Conservation (phyloP, 2,329 filamentous ascomycete genomes). For the Fusarium keratoplasticum region DNA sequence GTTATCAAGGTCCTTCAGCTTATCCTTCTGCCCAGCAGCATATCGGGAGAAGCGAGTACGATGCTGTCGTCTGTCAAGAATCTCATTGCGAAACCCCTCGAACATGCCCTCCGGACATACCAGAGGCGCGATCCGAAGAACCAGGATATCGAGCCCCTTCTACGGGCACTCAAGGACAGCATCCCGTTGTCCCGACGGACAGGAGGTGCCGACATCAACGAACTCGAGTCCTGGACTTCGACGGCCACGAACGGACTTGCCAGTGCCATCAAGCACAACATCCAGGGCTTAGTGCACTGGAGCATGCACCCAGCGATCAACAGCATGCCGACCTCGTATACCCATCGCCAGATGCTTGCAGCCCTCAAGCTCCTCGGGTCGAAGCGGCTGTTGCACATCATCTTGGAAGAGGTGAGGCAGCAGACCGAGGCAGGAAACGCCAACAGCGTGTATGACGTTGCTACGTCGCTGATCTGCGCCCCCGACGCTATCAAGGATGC, state of each 20-base stretch:
- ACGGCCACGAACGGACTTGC: slow-evolving; percentile 67
- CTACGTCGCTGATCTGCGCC: slow-evolving; percentile 75
- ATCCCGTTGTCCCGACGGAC: slow-evolving; percentile 70
- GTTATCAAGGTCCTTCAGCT: slow-evolving; percentile 79
- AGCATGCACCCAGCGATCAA: slow-evolving; percentile 66
- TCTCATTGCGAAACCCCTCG: slow-evolving; percentile 76
- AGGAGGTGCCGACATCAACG: slow-evolving; percentile 70
- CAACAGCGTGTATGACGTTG: slow-evolving; percentile 75
- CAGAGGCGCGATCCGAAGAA: slow-evolving; percentile 75
- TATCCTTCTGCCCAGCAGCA: slow-evolving; percentile 76
- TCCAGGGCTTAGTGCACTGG: slow-evolving; percentile 76
- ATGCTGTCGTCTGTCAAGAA: slow-evolving; percentile 80
- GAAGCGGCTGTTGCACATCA: slow-evolving; percentile 67
- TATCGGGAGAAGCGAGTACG: slow-evolving; percentile 76
- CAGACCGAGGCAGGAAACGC: slow-evolving; percentile 70
- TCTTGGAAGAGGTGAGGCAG: slow-evolving; percentile 75
- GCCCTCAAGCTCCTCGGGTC: slow-evolving; percentile 72
- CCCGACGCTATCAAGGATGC: slow-evolving; percentile 66
- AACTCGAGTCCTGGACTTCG: slow-evolving; percentile 75
- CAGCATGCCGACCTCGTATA: slow-evolving; percentile 73
- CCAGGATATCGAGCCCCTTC: slow-evolving; percentile 76
- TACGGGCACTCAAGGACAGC: slow-evolving; percentile 72
- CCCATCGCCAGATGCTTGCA: slow-evolving; percentile 75
- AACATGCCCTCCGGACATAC: slow-evolving; percentile 74
- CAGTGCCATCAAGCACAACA: slow-evolving; percentile 68